Evolutionary conservation across 169 alveolate genomes (phyloP), one percentile per base, ranked within the genome.

Genomic region (Plasmodium cynomolgi): DNA sequence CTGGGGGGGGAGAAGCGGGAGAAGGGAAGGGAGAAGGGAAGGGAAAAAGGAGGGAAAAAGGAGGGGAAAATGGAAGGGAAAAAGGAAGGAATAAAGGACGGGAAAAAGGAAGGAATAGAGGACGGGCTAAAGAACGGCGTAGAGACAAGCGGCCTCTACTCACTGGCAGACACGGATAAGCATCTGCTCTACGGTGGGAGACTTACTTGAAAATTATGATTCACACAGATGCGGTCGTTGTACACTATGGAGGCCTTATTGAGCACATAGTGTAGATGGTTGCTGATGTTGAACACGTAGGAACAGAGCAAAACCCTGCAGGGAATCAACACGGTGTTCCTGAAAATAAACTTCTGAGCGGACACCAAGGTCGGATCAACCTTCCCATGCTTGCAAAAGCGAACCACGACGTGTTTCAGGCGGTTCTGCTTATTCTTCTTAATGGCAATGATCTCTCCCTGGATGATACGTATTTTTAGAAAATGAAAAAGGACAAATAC

Each of bases 121-220:
- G n/a, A n/a, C n/a, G n/a, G n/a, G n/a, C n/a, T n/a, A n/a, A n/a
- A n/a, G n/a, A n/a, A n/a, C n/a, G n/a, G n/a, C n/a, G n/a, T n/a
- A 13, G 1, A 50, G 62, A 50, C 58, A 47, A 4, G 26, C 17
- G 17, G 23, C 9, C 4, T 17, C 2, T 8, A 50, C 62, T 1
- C 7, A 47, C 5, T 47, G 58, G 58, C 0, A 13, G 17, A 17
- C 7, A 15, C 26, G 20, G 20, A 47, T 81, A 2, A 1, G 5
- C 11, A 26, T 26, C 77, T 23, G n/a, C 4, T 26, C 0, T 11
- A 20, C 37, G 1, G 39, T 23, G 77, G 11, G 77, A 3, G 62
- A 44, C 75, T 15, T 8, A 85, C 93, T 81, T 86, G 93, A 39
- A 86, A 86, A 33, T 86, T 75, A n/a, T 86, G 86, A 29, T 86